phyloP scores from a whole-genome alignment of 75 land plant species.

The Pinus taeda region DNA sequence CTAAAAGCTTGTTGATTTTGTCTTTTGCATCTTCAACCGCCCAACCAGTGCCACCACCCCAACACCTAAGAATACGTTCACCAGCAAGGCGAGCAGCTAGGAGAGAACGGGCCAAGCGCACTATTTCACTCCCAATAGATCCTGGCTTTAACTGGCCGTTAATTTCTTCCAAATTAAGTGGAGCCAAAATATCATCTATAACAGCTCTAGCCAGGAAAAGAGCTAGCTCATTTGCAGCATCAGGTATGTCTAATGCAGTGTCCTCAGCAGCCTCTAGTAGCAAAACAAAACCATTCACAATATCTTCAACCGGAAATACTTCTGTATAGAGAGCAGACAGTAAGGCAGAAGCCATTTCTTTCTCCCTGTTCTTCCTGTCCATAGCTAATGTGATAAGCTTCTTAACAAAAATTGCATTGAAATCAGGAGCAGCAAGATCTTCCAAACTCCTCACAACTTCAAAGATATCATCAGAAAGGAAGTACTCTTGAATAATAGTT shows the following conservation, averaged over 20 bases:
- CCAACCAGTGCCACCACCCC: constrained; percentile 97
- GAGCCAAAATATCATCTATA: constrained; percentile 89
- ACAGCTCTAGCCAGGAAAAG: constrained; percentile 91
- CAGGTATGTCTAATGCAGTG: constrained; percentile 84
- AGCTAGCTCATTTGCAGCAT: constrained; percentile 88
- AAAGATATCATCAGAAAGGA: constrained; percentile 86
- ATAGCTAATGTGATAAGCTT: constrained; percentile 58
- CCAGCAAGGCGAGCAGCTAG: constrained; percentile 92
- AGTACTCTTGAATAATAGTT: constrained; percentile 86
- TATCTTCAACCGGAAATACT: constrained; percentile 49
- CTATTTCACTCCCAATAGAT: constrained; percentile 77
- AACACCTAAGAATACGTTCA: constrained; percentile 88
- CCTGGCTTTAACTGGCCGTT: constrained; percentile 53
- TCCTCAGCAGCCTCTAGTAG: constrained; percentile 91
- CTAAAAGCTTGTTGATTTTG: constrained; percentile 85
- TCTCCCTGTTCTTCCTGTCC: constrained; percentile 65
- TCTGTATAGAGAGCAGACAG: constrained; percentile 57
- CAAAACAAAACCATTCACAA: constrained; percentile 75
- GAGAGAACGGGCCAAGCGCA: constrained; percentile 64
- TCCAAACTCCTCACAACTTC: constrained; percentile 86
- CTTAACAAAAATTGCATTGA: constrained; percentile 58
- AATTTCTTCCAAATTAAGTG: constrained; percentile 85
- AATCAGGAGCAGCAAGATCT: constrained; percentile 80
- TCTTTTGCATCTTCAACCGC: constrained; percentile 97
- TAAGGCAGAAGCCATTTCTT: constrained; percentile 67